phyloP scores from a whole-genome alignment of 768 basidiomycete genomes.

The Calocybe indica region DNA sequence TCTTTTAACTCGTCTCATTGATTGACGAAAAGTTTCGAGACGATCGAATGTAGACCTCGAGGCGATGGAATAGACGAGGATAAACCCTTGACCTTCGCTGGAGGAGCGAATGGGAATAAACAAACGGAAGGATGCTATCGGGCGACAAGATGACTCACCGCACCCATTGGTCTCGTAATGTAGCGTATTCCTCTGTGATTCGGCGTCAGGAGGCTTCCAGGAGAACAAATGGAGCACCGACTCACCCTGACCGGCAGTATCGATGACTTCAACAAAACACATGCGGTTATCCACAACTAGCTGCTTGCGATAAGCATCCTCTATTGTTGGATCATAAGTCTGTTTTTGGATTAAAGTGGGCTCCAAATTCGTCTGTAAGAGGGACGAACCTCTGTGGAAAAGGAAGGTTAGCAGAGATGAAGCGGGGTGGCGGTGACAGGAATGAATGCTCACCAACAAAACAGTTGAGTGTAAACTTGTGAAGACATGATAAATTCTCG shows the following conservation, averaged over 20 bases:
- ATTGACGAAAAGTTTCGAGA: slow-evolving; percentile 84
- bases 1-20: slow-evolving; percentile 85
- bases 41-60: slow-evolving; percentile 91
- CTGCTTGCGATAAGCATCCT: slow-evolving; percentile 95
- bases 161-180: slow-evolving; percentile 96
- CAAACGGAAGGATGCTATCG: slow-evolving; percentile 1
- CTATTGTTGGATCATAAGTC: slow-evolving; percentile 99
- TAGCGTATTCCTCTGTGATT: slow-evolving; percentile 87
- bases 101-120: background rate
- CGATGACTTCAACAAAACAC: slow-evolving; percentile 95
- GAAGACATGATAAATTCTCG: slow-evolving; percentile 5
- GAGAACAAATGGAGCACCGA: slow-evolving; percentile 9
- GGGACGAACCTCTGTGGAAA: slow-evolving; percentile 46
- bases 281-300: slow-evolving; percentile 91
- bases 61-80: slow-evolving; percentile 94
- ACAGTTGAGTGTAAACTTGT: slow-evolving; percentile 89
- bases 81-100: slow-evolving; percentile 97
- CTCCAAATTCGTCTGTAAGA: slow-evolving; percentile 11
- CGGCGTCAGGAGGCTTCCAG: slow-evolving; percentile 12
- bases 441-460: slow-evolving; percentile 68
- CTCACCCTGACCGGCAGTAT: slow-evolving; percentile 95
- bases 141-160: slow-evolving; percentile 50
- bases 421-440: slow-evolving; percentile 6
- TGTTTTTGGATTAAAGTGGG: slow-evolving; percentile 19
- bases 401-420: slow-evolving; percentile 7